These are phyloP conservation scores for Hyaloscypha variabilis DNA, from an alignment of 495 filamentous ascomycete species.

Conservation along the genomic window DNA sequence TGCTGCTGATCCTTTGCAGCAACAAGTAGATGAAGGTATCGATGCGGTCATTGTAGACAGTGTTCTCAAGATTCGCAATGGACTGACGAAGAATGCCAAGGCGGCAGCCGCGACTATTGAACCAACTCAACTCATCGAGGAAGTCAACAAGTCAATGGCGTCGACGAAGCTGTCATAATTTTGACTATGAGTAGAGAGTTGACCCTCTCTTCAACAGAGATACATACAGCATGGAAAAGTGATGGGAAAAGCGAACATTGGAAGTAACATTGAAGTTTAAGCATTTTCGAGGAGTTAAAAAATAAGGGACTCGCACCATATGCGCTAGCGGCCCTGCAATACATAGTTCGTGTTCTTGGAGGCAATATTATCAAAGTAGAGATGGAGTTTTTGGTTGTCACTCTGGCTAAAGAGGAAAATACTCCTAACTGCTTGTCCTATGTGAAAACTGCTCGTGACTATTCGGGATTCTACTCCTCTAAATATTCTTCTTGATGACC, in stretches of 20 bases:
- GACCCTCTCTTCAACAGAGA: not conserved
- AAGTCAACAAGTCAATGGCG: not conserved
- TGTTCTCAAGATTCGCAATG: slow-evolving; percentile 74
- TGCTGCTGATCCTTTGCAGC: slow-evolving; percentile 41
- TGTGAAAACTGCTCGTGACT: too few relatives aligned
- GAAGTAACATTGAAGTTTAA: too few relatives aligned
- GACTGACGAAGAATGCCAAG: slow-evolving; percentile 40
- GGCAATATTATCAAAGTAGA: too few relatives aligned
- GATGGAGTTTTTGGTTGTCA: too few relatives aligned
- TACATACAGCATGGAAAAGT: not conserved
- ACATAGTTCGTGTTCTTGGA: too few relatives aligned
- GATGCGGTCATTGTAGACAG: slow-evolving; percentile 97
- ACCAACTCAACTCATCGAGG: not conserved
- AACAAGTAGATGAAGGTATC: slow-evolving; percentile 93
- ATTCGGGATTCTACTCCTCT: too few relatives aligned
- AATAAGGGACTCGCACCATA: too few relatives aligned
- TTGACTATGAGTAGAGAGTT: not conserved
- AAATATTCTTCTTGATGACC: too few relatives aligned
- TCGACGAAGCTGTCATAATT: not conserved
- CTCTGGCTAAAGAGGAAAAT: too few relatives aligned
- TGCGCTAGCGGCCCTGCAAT: too few relatives aligned
- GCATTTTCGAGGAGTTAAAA: too few relatives aligned
- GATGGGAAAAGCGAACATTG: not conserved
- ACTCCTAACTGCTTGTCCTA: too few relatives aligned
- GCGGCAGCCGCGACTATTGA: not conserved